Evolutionary conservation across 2,329 filamentous ascomycete genomes (phyloP), one percentile per base, ranked within the genome.

Genomic region (Simplicillium sp.): DNA sequence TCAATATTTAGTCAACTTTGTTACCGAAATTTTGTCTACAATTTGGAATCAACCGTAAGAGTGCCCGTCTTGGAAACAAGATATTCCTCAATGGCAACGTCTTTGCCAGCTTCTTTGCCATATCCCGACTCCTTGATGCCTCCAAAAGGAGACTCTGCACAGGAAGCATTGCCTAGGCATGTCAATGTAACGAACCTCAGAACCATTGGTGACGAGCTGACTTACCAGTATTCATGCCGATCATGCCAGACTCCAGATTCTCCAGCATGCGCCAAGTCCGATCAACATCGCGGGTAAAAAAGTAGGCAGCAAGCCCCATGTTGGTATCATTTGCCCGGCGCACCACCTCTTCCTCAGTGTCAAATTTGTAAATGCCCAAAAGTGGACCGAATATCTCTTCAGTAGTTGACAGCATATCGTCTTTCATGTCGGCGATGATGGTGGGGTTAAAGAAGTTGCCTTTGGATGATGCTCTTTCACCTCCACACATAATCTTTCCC

Each of bases 321-420:
- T 86, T 78, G 0, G 80, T 66, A 14, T 64, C 62, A 55, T 88
- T 88, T 2, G 84, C 83, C 37, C 80, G 62, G 39, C 73, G 68
- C 20, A 86, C 70, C 14, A 85, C 83, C 46, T 87, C 82, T 37
- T 80, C 76, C 55, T 87, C 83, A 0, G 73, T 80, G 14, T 81
- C 70, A 55, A 87, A 87, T 34, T 73, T 69, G 65, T 85, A 84
- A 2, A 88, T 56, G 1, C 77, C 80, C 1, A 81, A 82, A 0
- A 87, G 75, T 3, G 84, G 84, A 1, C 83, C 84, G 51, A 89
- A 89, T 0, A 82, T 87, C 60, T 89, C 84, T 54, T 88, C 84
- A 0, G 65, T 64, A 9, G 75, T 71, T 32, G 87, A 63, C 32
- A 68, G 61, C 84, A 88, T 88, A 28, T 79, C 69, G 39, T 67